A percentile compares a stretch with the other conserved stretches of the same genome.
phyloP scores from a whole-genome alignment of 345 rosid species.

The Murraya paniculata region DNA sequence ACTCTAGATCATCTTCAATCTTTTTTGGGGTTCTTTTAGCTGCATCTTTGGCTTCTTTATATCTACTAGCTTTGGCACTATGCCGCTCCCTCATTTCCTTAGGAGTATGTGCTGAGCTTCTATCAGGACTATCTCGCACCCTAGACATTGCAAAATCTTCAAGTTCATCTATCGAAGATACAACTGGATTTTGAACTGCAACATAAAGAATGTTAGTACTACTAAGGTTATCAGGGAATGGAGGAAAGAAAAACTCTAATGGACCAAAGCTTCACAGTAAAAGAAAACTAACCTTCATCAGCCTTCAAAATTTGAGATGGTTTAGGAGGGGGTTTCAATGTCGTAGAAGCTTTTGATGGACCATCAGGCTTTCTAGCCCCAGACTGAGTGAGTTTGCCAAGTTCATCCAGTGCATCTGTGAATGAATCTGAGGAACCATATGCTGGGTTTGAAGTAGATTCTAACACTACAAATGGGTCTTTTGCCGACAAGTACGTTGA shows the following conservation, averaged over 20 bases:
- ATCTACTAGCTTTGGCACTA: slow-evolving; percentile 35
- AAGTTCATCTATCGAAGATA: slow-evolving; percentile 67
- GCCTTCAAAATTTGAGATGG: slow-evolving; percentile 54
- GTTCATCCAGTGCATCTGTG: slow-evolving; percentile 56
- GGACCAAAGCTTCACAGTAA: slow-evolving; percentile 3
- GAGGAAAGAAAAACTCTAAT: slow-evolving; percentile 1
- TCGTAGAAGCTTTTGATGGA: slow-evolving; percentile 31
- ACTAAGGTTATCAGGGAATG: slow-evolving; percentile 13
- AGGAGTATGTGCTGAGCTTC: slow-evolving; percentile 18
- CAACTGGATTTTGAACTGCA: slow-evolving; percentile 49
- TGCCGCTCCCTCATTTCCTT: slow-evolving; percentile 11
- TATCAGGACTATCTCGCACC: slow-evolving; percentile 33
- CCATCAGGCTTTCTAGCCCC: slow-evolving; percentile 28
- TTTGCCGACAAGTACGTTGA: slow-evolving; percentile 33
- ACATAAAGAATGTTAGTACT: slow-evolving; percentile 18
- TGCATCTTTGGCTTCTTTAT: slow-evolving; percentile 59
- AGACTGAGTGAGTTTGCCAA: slow-evolving; percentile 41
- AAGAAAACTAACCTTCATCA: slow-evolving; percentile 44
- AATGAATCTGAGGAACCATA: slow-evolving; percentile 36
- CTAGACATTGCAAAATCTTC: slow-evolving; percentile 68
- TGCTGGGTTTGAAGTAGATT: slow-evolving; percentile 39
- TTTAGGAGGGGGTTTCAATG: slow-evolving; percentile 67
- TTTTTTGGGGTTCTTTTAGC: slow-evolving; percentile 33
- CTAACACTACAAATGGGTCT: slow-evolving; percentile 71
- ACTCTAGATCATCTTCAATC: slow-evolving; percentile 62